These are phyloP conservation scores for Arthroderma uncinatum DNA, from an alignment of 2,329 filamentous ascomycete species.

Conservation along the genomic window DNA sequence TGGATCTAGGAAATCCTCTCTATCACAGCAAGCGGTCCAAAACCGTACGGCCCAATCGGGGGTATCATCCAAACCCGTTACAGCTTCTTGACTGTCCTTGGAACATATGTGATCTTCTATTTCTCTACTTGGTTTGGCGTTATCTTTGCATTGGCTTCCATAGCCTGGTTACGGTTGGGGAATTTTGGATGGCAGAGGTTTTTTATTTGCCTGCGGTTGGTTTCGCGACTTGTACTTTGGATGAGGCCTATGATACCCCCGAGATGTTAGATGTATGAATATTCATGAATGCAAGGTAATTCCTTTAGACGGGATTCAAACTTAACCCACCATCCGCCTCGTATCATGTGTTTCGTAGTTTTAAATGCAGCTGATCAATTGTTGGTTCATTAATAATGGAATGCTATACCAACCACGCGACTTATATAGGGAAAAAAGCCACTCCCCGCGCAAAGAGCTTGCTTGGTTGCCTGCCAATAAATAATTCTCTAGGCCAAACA, in stretches of 20 bases:
- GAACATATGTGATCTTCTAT: not conserved
- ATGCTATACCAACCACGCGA: too few relatives aligned
- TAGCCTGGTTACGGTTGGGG: not conserved
- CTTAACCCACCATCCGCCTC: not conserved
- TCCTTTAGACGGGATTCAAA: not conserved
- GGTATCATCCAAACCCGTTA: not conserved
- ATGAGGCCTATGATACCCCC: slow-evolving; percentile 4
- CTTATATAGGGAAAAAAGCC: not conserved
- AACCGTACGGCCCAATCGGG: slow-evolving; percentile 8
- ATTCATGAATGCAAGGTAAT: not conserved
- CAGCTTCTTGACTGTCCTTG: not conserved
- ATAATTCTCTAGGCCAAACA: too few relatives aligned
- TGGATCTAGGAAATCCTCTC: slow-evolving; percentile 9
- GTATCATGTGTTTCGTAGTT: too few relatives aligned
- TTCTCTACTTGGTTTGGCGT: not conserved
- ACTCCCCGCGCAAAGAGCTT: not conserved
- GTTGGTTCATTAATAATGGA: too few relatives aligned
- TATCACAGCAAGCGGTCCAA: slow-evolving; percentile 12
- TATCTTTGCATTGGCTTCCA: not conserved
- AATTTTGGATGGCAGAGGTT: slow-evolving; percentile 1
- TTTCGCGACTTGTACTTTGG: slow-evolving; percentile 15
- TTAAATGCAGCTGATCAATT: too few relatives aligned
- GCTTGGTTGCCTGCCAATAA: not conserved
- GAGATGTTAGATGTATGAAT: slow-evolving; percentile 1
- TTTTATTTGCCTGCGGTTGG: slow-evolving; percentile 9